Evolutionary conservation across 2,329 filamentous ascomycete species (phyloP).

Genomic region (Ceratocystis albifundus): DNA sequence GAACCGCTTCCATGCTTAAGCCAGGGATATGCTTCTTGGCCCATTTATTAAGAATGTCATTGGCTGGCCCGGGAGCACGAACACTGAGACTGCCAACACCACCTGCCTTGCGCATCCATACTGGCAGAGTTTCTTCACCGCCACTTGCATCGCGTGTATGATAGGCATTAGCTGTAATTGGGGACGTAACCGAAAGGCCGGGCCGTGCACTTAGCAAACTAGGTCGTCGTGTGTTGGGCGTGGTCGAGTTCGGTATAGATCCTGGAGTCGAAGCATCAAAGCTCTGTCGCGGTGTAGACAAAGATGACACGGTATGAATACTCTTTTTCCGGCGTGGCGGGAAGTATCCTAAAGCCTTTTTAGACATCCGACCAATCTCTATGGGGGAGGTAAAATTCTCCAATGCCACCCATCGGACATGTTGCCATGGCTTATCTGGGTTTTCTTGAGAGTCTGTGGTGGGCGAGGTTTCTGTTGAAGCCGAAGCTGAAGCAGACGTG

Average conservation of each 20-base stretch:
- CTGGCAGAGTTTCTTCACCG: conserved; percentile 32
- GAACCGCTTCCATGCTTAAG: conserved; percentile 56
- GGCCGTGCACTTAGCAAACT: conserved; percentile 34
- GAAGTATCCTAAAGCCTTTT: conserved; percentile 77
- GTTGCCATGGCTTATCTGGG: conserved; percentile 60
- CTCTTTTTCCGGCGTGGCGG: conserved; percentile 85
- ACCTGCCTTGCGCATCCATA: conserved; percentile 69
- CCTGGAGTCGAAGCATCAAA: conserved; percentile 41
- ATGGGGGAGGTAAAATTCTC: conserved; percentile 58
- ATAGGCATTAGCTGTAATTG: background rate
- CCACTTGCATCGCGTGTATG: conserved; percentile 13
- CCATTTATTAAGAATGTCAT: conserved; percentile 74
- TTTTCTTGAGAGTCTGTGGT: conserved; percentile 22
- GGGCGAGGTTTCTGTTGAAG: background rate
- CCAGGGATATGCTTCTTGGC: conserved; percentile 73
- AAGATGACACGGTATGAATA: conserved; percentile 49
- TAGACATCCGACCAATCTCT: conserved; percentile 75
- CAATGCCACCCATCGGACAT: conserved; percentile 80
- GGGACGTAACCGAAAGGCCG: conserved; percentile 8
- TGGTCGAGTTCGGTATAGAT: conserved; percentile 28
- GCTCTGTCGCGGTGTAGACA: conserved; percentile 57
- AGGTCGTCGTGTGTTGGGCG: conserved; percentile 33
- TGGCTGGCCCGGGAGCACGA: conserved; percentile 65
- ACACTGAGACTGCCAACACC: conserved; percentile 76
- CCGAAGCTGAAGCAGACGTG: background rate